Conservation (phyloP, 139 green algal species). For the Chlorella sp. region DNA sequence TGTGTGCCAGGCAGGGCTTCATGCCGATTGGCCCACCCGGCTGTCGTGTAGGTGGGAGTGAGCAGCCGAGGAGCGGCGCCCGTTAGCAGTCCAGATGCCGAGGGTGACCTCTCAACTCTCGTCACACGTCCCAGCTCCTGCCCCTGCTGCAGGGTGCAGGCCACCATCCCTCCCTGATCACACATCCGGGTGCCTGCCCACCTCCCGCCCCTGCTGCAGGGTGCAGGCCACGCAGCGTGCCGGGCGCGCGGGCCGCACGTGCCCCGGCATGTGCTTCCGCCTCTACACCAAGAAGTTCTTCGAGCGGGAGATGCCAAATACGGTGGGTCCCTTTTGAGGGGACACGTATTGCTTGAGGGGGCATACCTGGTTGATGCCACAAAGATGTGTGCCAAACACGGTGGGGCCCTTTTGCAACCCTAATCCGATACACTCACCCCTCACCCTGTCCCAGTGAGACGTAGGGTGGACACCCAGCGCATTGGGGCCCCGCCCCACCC, state of each 20-base stretch:
- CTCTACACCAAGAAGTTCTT: conserved; percentile 91
- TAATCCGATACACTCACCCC: too few relatives aligned
- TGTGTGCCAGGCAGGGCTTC: too few relatives aligned
- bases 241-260: conserved; percentile 88
- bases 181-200: neutral
- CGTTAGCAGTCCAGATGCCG: too few relatives aligned
- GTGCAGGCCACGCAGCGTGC: conserved; percentile 92
- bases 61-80: neutral
- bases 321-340: neutral
- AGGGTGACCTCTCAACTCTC: too few relatives aligned
- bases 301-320: conserved; percentile 82
- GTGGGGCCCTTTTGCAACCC: too few relatives aligned
- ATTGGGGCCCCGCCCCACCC: neutral
- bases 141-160: too few relatives aligned
- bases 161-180: neutral
- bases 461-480: too few relatives aligned
- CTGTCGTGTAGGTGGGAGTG: too few relatives aligned
- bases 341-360: too few relatives aligned
- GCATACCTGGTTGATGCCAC: too few relatives aligned
- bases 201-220: neutral
- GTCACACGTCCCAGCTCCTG: neutral
- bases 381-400: too few relatives aligned
- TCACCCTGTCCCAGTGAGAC: neutral
- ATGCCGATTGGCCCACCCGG: too few relatives aligned
- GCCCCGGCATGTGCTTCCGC: conserved; percentile 91